These are phyloP conservation scores for Pseudogymnoascus pannorum DNA, from an alignment of 2,329 filamentous ascomycete genomes.

Conservation along the genomic window DNA sequence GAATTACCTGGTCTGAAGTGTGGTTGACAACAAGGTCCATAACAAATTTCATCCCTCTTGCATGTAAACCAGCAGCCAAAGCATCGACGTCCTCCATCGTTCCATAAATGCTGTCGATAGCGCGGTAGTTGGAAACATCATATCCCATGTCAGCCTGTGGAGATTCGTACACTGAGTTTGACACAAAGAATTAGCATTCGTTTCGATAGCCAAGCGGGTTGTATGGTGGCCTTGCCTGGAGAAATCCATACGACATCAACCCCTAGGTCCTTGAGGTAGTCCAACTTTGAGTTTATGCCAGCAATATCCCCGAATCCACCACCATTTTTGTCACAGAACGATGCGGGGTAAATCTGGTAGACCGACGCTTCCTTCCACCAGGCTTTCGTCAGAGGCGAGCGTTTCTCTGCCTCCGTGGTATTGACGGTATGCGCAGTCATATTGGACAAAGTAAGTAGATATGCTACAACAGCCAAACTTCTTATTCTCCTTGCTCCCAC, in stretches of 20 bases:
- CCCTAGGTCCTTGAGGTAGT: conserved; percentile 51
- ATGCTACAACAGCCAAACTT: neutral
- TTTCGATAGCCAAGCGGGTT: neutral
- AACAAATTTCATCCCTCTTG: conserved; percentile 54
- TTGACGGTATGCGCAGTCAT: neutral
- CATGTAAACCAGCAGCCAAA: conserved; percentile 49
- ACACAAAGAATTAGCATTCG: neutral
- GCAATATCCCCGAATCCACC: conserved; percentile 52
- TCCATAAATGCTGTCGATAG: conserved; percentile 57
- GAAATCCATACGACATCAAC: conserved; percentile 58
- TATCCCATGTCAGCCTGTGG: conserved; percentile 63
- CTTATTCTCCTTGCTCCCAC: neutral
- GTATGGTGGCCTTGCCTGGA: conserved; percentile 29
- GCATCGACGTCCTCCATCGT: conserved; percentile 57
- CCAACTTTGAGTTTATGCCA: conserved; percentile 51
- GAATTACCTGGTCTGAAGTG: conserved; percentile 38
- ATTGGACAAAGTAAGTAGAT: neutral
- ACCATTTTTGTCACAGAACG: conserved; percentile 46
- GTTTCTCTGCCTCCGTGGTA: neutral
- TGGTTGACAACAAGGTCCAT: conserved; percentile 67
- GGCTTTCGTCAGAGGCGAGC: neutral
- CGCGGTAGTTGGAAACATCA: conserved; percentile 58
- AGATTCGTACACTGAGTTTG: conserved; percentile 43
- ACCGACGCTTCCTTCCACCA: conserved; percentile 21
- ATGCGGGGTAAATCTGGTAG: conserved; percentile 50